phyloP scores from a whole-genome alignment of 129 eudicot genomes.

The Ambrosia trifida region DNA sequence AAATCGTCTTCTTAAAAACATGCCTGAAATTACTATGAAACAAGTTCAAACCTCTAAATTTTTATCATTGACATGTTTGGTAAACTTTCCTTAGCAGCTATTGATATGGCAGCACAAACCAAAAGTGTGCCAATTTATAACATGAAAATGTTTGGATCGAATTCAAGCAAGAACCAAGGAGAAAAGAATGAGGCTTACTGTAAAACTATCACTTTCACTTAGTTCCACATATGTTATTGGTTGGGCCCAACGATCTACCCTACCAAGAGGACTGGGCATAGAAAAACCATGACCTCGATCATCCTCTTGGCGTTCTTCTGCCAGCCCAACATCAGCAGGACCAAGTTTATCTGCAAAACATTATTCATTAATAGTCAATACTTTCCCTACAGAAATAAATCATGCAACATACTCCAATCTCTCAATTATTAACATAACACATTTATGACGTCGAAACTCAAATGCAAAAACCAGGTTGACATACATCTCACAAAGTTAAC shows the following conservation, averaged over 20 bases:
- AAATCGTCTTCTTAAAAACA: constrained; percentile 34
- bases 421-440: neutral
- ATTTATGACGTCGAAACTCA: neutral
- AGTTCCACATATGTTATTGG: constrained; percentile 84
- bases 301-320: constrained; percentile 63
- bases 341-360: constrained; percentile 63
- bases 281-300: constrained; percentile 90
- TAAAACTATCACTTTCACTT: constrained; percentile 65
- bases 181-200: constrained; percentile 46
- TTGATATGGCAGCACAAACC: constrained; percentile 1
- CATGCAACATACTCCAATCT: constrained; percentile 6
- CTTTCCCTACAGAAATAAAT: constrained; percentile 12
- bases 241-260: constrained; percentile 88
- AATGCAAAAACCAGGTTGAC: neutral
- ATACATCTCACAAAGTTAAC: neutral
- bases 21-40: constrained; percentile 34
- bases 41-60: constrained; percentile 12
- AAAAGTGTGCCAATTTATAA: neutral
- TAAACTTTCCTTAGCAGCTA: neutral
- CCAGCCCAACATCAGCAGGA: constrained; percentile 92
- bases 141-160: too few relatives aligned
- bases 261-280: constrained; percentile 48
- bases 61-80: neutral
- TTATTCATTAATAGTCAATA: constrained; percentile 19
- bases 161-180: too few relatives aligned